Evolutionary conservation across 1,284 basidiomycete genomes (phyloP).

Genomic region (Vanrija humicola): DNA sequence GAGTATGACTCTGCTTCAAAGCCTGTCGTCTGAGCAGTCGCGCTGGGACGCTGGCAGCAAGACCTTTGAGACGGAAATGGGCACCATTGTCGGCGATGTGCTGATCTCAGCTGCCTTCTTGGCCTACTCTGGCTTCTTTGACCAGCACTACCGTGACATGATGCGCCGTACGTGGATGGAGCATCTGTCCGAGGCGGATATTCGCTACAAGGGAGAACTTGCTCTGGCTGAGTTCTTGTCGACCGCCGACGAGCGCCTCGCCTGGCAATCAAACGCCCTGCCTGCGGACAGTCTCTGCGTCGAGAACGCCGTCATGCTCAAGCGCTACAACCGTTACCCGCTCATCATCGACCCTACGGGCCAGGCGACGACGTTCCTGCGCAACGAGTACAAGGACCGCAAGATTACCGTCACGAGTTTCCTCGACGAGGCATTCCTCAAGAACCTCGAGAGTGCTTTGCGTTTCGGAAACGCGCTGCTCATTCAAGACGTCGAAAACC

Average conservation of each 20-base stretch:
- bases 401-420: conserved; percentile 99
- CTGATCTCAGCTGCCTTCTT: conserved; percentile 94
- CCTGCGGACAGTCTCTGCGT: conserved; percentile 93
- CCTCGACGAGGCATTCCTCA: conserved; percentile 97
- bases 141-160: conserved; percentile 93
- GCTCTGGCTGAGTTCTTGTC: conserved; percentile 94
- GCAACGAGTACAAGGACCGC: conserved; percentile 91
- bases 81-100: conserved; percentile 96
- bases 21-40: conserved; percentile 87
- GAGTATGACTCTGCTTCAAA: conserved; percentile 91
- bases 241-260: conserved; percentile 91
- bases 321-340: conserved; percentile 96
- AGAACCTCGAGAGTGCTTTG: conserved; percentile 96
- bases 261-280: conserved; percentile 91
- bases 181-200: conserved; percentile 81
- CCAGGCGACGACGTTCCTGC: conserved; percentile 91
- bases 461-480: conserved; percentile 97
- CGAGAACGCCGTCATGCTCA: conserved; percentile 99
- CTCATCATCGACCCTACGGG: conserved; percentile 98
- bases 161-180: conserved; percentile 96
- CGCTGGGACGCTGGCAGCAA: conserved; percentile 95
- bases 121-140: conserved; percentile 97
- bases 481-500: conserved; percentile 95
- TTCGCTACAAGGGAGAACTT: conserved; percentile 89
- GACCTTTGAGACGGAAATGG: conserved; percentile 97